Evolutionary conservation across 768 basidiomycete species (phyloP).

Genomic region (Hericium rajendrae): DNA sequence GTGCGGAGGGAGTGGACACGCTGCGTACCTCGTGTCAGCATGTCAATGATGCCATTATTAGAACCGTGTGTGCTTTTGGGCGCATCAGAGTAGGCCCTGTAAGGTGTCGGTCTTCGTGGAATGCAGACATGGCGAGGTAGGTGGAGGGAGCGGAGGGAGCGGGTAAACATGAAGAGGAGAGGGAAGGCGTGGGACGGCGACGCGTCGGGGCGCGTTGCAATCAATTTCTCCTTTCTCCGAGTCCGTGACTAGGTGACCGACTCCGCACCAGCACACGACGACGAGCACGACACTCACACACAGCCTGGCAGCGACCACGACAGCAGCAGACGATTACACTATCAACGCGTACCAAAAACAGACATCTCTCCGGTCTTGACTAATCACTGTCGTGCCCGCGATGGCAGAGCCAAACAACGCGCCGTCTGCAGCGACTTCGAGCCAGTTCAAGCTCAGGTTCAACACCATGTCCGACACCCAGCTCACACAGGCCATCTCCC

Average conservation of each 20-base stretch:
- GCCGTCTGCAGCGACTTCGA: background rate
- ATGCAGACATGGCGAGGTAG: background rate
- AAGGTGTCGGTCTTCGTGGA: background rate
- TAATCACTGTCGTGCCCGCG: background rate
- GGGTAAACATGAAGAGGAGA: constrained; percentile 4
- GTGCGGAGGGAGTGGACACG: background rate
- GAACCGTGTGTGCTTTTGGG: constrained; percentile 10
- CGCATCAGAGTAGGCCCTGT: background rate
- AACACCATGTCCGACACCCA: constrained; percentile 50
- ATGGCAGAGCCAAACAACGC: background rate
- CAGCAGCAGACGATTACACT: background rate
- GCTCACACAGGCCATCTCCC: constrained; percentile 52
- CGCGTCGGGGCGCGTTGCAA: constrained; percentile 4
- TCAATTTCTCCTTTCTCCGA: background rate
- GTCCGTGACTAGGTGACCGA: background rate
- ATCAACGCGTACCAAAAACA: background rate
- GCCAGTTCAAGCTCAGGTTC: constrained; percentile 18
- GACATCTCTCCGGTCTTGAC: background rate
- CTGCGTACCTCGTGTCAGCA: constrained; percentile 33
- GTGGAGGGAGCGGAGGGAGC: background rate
- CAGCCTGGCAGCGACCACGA: background rate
- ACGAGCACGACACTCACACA: background rate
- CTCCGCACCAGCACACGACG: background rate
- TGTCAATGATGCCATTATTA: constrained; percentile 30
- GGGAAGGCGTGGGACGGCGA: background rate